Base-by-base conservation (phyloP, 2,329 filamentous ascomycete genomes). In the Neocucurbitaria cava region DNA sequence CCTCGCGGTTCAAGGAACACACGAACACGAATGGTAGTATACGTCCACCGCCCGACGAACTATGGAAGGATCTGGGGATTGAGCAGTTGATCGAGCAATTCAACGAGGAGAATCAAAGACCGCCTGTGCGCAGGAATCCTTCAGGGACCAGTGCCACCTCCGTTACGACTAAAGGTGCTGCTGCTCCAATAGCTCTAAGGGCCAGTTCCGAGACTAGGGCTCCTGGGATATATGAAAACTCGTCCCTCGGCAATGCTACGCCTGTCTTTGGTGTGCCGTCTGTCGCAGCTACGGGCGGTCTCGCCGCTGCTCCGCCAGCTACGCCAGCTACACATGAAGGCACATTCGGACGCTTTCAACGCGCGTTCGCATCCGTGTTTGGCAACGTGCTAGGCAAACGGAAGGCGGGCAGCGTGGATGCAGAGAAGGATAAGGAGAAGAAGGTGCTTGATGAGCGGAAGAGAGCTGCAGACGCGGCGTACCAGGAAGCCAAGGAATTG, bases 21-120 rank as follows among this genome's bases (percentile, higher is more conserved):
- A 71, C 70, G 3, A 73, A 73, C 58, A 70, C 66, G 5, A 66
- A 57, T 18, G 62, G 48, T 49, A 63, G 51, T 35, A 74, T 74
- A 41, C 64, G 61, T 20, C 58, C 72, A 18, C 71, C 72, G 49
- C 71, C 71, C 1, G 65, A 66, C 24, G 63, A 66, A 50, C 59
- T 71, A 36, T 71, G 68, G 68, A 62, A 62, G 44, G 66, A 69
- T 18, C 43, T 70, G 3, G 61, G 46, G 21, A 64, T 68, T 20
- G 68, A 70, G 10, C 40, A 54, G 13, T 54, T 72, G 43, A 64
- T 70, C 44, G 62, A 69, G 15, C 52, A 61, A 46, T 69, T 62
- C 52, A 64, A 58, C 39, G 61, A 68, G 44, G 70, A 72, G 35
- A 64, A 61, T 44, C 46, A 38, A 8, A 46, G 52, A 28, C 61